Evolutionary conservation across 2,329 filamentous ascomycete genomes (phyloP).

Genomic region (Claviceps spartinae): DNA sequence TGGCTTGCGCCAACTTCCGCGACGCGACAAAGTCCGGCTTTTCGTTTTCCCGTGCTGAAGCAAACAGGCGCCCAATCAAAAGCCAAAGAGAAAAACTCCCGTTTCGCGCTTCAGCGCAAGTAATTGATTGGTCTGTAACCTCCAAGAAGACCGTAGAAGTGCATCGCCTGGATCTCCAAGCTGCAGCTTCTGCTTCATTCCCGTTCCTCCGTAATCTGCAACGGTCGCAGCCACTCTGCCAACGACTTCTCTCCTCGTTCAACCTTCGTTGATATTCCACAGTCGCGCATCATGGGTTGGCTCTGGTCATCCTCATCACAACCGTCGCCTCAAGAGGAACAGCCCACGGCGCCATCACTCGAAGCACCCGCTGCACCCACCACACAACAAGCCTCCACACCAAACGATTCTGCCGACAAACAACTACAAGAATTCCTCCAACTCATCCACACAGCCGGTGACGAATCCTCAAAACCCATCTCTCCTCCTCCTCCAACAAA

Average conservation of each 20-base stretch:
- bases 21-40: not conserved
- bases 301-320: conserved; percentile 35
- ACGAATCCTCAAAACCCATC: conserved; percentile 13
- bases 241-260: too few relatives aligned
- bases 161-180: too few relatives aligned
- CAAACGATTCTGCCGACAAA: conserved; percentile 25
- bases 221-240: too few relatives aligned
- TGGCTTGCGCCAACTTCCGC: not conserved
- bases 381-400: conserved; percentile 11
- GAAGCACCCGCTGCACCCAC: conserved; percentile 1
- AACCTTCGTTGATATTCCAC: not conserved
- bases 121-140: too few relatives aligned
- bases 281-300: conserved; percentile 41
- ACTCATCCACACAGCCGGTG: conserved; percentile 23
- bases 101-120: too few relatives aligned
- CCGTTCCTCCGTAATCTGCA: too few relatives aligned
- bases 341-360: conserved; percentile 9
- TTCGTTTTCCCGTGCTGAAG: not conserved
- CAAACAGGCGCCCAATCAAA: not conserved
- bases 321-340: conserved; percentile 11
- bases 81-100: not conserved
- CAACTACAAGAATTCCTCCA: conserved; percentile 42
- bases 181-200: too few relatives aligned
- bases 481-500: conserved; percentile 7
- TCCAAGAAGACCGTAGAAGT: too few relatives aligned